These are phyloP conservation scores for Alternaria triticina DNA, from an alignment of 2,329 filamentous ascomycete species.

Conservation along the genomic window DNA sequence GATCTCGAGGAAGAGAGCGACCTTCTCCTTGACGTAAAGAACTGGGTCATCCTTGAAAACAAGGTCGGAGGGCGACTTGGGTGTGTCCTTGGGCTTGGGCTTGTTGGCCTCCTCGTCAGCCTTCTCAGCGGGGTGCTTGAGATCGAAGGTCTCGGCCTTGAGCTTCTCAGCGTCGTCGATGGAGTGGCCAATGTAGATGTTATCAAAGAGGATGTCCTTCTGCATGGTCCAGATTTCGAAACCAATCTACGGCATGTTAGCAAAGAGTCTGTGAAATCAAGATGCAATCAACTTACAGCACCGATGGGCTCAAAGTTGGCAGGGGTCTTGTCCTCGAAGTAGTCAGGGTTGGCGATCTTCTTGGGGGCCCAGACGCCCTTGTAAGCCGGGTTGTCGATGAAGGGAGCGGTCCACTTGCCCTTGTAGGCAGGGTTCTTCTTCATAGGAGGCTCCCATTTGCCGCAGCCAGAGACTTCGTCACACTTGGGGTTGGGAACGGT, in stretches of 20 bases:
- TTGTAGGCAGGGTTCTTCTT: conserved; percentile 97
- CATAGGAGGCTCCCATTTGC: conserved; percentile 88
- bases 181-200: conserved; percentile 99
- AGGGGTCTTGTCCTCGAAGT: conserved; percentile 96
- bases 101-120: conserved; percentile 77
- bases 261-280: neutral
- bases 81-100: conserved; percentile 73
- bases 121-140: conserved; percentile 86
- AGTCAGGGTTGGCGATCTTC: conserved; percentile 97
- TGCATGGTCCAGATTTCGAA: conserved; percentile 99
- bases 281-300: conserved; percentile 69
- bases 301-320: conserved; percentile 98
- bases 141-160: conserved; percentile 84
- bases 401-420: conserved; percentile 95
- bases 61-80: conserved; percentile 76
- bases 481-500: conserved; percentile 96
- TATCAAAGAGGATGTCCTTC: conserved; percentile 97
- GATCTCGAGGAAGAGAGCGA: conserved; percentile 87
- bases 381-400: conserved; percentile 97
- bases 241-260: conserved; percentile 70
- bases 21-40: conserved; percentile 86
- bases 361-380: conserved; percentile 93
- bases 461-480: conserved; percentile 89
- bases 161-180: conserved; percentile 89
- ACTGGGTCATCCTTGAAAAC: conserved; percentile 92